These are phyloP conservation scores for Sugiyamaella floridensis DNA, from an alignment of 805 yeast species.

Conservation along the genomic window DNA sequence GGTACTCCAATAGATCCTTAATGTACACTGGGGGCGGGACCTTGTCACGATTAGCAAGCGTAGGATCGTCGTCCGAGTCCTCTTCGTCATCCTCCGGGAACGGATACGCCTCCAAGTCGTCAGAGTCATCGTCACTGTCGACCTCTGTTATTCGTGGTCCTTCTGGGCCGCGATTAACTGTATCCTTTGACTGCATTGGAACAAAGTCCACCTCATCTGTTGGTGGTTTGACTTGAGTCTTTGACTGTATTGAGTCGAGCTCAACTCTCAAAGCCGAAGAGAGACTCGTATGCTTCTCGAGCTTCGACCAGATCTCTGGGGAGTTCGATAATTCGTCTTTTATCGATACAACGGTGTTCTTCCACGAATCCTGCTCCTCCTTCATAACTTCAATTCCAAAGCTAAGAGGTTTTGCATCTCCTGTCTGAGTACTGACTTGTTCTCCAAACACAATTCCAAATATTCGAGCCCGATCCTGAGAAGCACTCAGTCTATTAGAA, in stretches of 20 bases:
- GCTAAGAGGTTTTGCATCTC: slow-evolving; percentile 19
- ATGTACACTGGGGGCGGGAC: slow-evolving; percentile 57
- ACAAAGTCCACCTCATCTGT: not conserved
- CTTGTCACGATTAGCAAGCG: slow-evolving; percentile 32
- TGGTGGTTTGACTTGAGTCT: not conserved
- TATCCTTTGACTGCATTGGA: not conserved
- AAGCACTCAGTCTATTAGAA: slow-evolving; percentile 15
- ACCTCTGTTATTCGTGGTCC: slow-evolving; percentile 9
- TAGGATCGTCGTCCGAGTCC: slow-evolving; percentile 46
- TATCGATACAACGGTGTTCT: slow-evolving; percentile 1
- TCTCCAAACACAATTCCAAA: slow-evolving; percentile 20
- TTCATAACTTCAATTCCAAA: slow-evolving; percentile 22
- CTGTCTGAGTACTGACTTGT: slow-evolving; percentile 20
- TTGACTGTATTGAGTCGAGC: not conserved
- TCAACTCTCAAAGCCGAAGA: not conserved
- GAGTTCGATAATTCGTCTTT: not conserved
- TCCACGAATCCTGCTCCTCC: slow-evolving; percentile 10
- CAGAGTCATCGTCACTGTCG: slow-evolving; percentile 28
- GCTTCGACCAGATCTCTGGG: not conserved
- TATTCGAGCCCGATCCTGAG: slow-evolving; percentile 17
- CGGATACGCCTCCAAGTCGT: slow-evolving; percentile 24
- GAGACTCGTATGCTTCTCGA: not conserved
- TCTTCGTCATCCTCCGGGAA: slow-evolving; percentile 32
- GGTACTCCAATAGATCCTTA: slow-evolving; percentile 59
- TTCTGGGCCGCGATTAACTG: not conserved